Percentiles rank a stretch among this genome's conserved stretches.
These are phyloP conservation scores for Amyloporia xantha DNA, from an alignment of 768 basidiomycete genomes.

Conservation along the genomic window DNA sequence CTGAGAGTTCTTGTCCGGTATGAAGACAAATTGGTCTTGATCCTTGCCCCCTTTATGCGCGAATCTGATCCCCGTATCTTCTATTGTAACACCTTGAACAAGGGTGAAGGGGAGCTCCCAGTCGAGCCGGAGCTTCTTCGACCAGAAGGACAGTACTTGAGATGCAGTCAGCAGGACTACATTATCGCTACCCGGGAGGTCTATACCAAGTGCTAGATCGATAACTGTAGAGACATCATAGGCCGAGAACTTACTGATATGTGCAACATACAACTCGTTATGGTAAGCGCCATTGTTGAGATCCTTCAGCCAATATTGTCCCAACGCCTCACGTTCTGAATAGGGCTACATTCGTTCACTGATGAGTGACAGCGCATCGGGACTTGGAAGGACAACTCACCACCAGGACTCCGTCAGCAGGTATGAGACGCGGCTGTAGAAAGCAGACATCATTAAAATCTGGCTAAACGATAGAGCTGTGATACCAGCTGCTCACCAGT, in stretches of 20 bases:
- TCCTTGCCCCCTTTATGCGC: conserved; percentile 73
- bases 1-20: conserved; percentile 69
- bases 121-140: conserved; percentile 73
- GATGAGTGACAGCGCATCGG: too few relatives aligned
- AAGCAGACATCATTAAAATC: background rate
- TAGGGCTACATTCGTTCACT: conserved; percentile 80
- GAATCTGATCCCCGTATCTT: conserved; percentile 87
- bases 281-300: conserved; percentile 85
- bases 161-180: conserved; percentile 74
- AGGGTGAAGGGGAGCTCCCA: conserved; percentile 91
- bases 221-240: conserved; percentile 5
- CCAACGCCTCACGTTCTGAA: conserved; percentile 82
- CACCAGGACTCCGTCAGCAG: conserved; percentile 80
- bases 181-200: conserved; percentile 73
- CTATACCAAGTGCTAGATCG: conserved; percentile 29
- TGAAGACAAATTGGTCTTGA: conserved; percentile 69
- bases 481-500: conserved; percentile 40
- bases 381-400: conserved; percentile 40
- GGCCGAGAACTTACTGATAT: conserved; percentile 64
- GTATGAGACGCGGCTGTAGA: conserved; percentile 72
- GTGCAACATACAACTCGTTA: conserved; percentile 82
- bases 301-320: conserved; percentile 97
- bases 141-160: conserved; percentile 78
- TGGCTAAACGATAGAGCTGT: too few relatives aligned
- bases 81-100: conserved; percentile 81